A percentile compares a stretch with the other conserved stretches of the same genome.
phyloP scores from a whole-genome alignment of 352 stramenopile genomes.

The Globisporangium nodosum region DNA sequence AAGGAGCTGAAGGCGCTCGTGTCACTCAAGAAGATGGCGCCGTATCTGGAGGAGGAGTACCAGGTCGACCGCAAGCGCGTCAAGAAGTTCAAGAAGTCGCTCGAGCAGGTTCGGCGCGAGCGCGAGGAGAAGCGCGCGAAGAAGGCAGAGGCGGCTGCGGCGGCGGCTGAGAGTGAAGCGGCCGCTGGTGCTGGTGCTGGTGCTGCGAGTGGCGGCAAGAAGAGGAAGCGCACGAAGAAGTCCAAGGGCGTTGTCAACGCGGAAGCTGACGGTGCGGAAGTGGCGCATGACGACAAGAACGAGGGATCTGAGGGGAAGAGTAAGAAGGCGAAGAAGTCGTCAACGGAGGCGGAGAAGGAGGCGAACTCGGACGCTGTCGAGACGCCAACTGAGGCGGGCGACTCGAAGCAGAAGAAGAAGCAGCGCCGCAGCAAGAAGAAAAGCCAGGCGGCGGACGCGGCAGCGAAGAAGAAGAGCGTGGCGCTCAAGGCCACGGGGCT shows the following conservation, averaged over 20 bases:
- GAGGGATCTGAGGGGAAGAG: background rate
- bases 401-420: conserved; percentile 42
- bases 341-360: too few species aligned
- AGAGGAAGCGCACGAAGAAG: conserved; percentile 69
- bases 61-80: conserved; percentile 62
- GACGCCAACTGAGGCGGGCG: background rate
- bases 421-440: conserved; percentile 60
- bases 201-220: conserved; percentile 36
- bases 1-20: conserved; percentile 95
- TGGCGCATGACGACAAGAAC: background rate
- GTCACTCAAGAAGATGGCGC: conserved; percentile 95
- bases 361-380: background rate
- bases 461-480: conserved; percentile 19
- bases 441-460: conserved; percentile 8
- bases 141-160: conserved; percentile 15
- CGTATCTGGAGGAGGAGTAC: conserved; percentile 90
- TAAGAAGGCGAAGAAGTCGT: background rate
- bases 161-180: background rate
- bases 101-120: conserved; percentile 36
- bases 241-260: conserved; percentile 21
- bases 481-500: conserved; percentile 47
- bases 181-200: conserved; percentile 1
- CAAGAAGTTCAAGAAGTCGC: conserved; percentile 67
- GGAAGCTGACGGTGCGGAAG: background rate
- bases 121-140: conserved; percentile 27